These are phyloP conservation scores for Penicillium canariense DNA, from an alignment of 495 filamentous ascomycete species.

Conservation along the genomic window DNA sequence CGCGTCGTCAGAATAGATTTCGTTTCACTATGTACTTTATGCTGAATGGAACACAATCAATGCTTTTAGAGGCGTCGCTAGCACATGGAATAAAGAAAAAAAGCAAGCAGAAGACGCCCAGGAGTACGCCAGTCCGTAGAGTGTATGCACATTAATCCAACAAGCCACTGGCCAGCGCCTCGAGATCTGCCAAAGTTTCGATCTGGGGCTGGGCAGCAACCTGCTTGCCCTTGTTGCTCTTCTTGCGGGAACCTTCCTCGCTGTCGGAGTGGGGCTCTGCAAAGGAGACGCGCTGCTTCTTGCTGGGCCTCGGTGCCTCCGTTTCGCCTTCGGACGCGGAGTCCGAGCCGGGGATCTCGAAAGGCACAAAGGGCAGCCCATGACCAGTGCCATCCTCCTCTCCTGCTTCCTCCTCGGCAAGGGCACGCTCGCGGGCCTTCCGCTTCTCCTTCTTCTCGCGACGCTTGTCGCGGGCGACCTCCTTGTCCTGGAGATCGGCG, in stretches of 20 bases:
- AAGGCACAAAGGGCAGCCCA: constrained; percentile 40
- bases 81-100: constrained; percentile 9
- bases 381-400: constrained; percentile 39
- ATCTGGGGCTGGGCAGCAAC: constrained; percentile 55
- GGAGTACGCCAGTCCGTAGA: constrained; percentile 6
- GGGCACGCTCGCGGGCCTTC: constrained; percentile 67
- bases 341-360: constrained; percentile 23
- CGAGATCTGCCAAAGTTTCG: constrained; percentile 85
- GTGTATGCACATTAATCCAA: constrained; percentile 47
- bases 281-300: constrained; percentile 44
- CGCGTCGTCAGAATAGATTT: too few species aligned
- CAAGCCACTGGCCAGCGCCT: constrained; percentile 80
- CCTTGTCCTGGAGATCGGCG: constrained; percentile 81
- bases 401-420: constrained; percentile 45
- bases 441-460: constrained; percentile 84
- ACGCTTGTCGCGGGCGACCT: constrained; percentile 71
- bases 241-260: constrained; percentile 44
- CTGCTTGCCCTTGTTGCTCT: constrained; percentile 44
- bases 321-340: constrained; percentile 36
- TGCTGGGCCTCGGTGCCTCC: constrained; percentile 33
- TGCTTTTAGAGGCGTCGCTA: constrained; percentile 23
- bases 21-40: constrained; percentile 14
- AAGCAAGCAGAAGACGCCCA: constrained; percentile 9
- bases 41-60: constrained; percentile 8
- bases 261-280: constrained; percentile 38